phyloP scores from a whole-genome alignment of 257 asterid species.

The Salvia miltiorrhiza region DNA sequence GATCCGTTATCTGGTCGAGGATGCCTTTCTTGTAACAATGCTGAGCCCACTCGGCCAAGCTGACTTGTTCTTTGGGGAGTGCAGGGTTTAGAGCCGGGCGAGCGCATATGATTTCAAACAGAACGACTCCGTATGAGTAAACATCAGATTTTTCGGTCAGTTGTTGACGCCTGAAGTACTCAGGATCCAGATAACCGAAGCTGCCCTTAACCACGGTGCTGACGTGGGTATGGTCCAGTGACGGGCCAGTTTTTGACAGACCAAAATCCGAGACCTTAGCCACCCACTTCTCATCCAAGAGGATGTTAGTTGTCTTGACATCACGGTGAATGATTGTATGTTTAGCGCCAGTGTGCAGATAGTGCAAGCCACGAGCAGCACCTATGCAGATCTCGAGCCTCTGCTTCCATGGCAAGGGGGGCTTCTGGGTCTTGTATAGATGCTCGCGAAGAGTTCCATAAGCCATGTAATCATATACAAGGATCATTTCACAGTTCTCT shows the following conservation, averaged over 20 bases:
- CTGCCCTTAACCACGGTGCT: conserved; percentile 89
- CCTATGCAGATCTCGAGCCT: conserved; percentile 92
- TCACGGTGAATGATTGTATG: conserved; percentile 90
- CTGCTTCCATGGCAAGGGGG: conserved; percentile 86
- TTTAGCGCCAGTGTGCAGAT: conserved; percentile 87
- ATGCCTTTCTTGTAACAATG: conserved; percentile 79
- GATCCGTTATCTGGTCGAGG: conserved; percentile 69
- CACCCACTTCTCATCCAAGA: conserved; percentile 85
- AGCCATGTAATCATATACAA: conserved; percentile 89
- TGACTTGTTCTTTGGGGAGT: conserved; percentile 82
- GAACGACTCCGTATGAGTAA: conserved; percentile 75
- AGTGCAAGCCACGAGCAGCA: conserved; percentile 86
- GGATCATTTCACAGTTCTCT: conserved; percentile 89
- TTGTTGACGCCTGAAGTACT: conserved; percentile 83
- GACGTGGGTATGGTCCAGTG: conserved; percentile 81
- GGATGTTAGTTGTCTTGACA: conserved; percentile 91
- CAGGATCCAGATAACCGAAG: conserved; percentile 90
- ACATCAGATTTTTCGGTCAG: conserved; percentile 84
- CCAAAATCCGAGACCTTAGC: conserved; percentile 94
- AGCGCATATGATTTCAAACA: conserved; percentile 80
- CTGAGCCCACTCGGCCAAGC: conserved; percentile 88
- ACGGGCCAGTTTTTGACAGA: conserved; percentile 82
- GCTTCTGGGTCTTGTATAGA: conserved; percentile 82
- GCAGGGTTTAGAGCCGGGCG: conserved; percentile 80
- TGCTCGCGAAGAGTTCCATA: conserved; percentile 86